Percentiles rank a stretch among this genome's conserved stretches.
Evolutionary conservation across 2,329 filamentous ascomycete genomes (phyloP).

Genomic region (Chaetomiaceae sp.): DNA sequence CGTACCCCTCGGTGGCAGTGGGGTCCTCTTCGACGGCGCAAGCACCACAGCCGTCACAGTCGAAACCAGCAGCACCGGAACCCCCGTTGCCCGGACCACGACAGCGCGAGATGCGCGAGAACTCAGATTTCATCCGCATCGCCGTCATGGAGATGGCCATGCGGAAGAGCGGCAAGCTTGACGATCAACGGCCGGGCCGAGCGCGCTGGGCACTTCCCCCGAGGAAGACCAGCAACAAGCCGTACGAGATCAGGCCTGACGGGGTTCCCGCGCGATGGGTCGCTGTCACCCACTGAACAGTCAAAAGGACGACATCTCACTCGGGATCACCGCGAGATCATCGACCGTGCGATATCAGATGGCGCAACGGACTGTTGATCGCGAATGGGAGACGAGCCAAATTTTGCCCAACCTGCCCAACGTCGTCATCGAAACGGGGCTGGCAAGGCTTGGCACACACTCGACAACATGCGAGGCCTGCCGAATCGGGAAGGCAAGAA

Average conservation of each 20-base stretch:
- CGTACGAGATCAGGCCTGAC: slow-evolving; percentile 53
- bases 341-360: not conserved
- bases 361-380: not conserved
- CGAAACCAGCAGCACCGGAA: slow-evolving; percentile 28
- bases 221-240: slow-evolving; percentile 49
- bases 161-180: slow-evolving; percentile 62
- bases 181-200: slow-evolving; percentile 60
- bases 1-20: slow-evolving; percentile 28
- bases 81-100: slow-evolving; percentile 43
- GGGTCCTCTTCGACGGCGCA: slow-evolving; percentile 30
- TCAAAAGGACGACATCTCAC: not conserved
- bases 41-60: slow-evolving; percentile 27
- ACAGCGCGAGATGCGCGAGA: slow-evolving; percentile 65
- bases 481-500: slow-evolving; percentile 9
- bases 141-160: slow-evolving; percentile 70
- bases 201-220: slow-evolving; percentile 66
- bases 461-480: not conserved
- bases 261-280: slow-evolving; percentile 60
- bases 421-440: slow-evolving; percentile 11
- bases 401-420: slow-evolving; percentile 2
- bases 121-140: slow-evolving; percentile 66
- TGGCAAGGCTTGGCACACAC: slow-evolving; percentile 2
- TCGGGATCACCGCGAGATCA: not conserved
- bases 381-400: not conserved
- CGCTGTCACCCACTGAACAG: slow-evolving; percentile 5